Evolutionary conservation across 2,329 filamentous ascomycete species (phyloP), one percentile per base, ranked within the genome.

Genomic region (Myriosclerotinia duriaeana): DNA sequence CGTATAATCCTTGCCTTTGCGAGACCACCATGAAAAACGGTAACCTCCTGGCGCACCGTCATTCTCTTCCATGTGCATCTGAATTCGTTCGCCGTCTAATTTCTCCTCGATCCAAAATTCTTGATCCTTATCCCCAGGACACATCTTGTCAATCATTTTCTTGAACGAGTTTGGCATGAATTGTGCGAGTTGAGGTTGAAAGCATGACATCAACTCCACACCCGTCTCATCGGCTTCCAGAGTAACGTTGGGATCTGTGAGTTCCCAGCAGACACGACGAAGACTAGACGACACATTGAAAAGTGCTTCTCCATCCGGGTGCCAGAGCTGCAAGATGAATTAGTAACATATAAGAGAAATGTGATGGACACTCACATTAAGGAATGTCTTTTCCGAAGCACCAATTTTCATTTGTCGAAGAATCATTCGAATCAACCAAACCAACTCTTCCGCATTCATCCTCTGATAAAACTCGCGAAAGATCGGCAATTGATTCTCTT

Each of bases 91-190:
- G 1, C 95, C 95, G 72, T 99, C 95, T 11, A 99, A 82, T 78
- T 99, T 99, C 79, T 99, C 95, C 77, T 99, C 95, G 58, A 98
- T 95, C 93, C 93, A 98, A 75, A 96, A 99, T 11, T 90, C 87
- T 0, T 84, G 81, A 63, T 96, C 88, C 0, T 91, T 87, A 34
- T 89, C 85, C 0, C n/a, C 5, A 20, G 56, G 48, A 2, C 86
- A 85, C 78, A 89, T 78, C 65, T 84, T 87, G 22, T 86, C 81
- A 1, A 96, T 87, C 85, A 96, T 92, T 74, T 88, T 90, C 65
- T 92, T 85, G 72, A 97, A 92, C 0, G 88, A 87, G 44, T 91
- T 85, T 83, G 91, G 90, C 77, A 97, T 92, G 70, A 96, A 97
- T 70, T 95, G 91, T 5, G 95, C 95, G 46, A 99, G 84, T 77